A percentile compares a stretch with the other conserved stretches of the same genome.
Conservation (phyloP, 2,329 filamentous ascomycete genomes). For the Sporothrix protearum region DNA sequence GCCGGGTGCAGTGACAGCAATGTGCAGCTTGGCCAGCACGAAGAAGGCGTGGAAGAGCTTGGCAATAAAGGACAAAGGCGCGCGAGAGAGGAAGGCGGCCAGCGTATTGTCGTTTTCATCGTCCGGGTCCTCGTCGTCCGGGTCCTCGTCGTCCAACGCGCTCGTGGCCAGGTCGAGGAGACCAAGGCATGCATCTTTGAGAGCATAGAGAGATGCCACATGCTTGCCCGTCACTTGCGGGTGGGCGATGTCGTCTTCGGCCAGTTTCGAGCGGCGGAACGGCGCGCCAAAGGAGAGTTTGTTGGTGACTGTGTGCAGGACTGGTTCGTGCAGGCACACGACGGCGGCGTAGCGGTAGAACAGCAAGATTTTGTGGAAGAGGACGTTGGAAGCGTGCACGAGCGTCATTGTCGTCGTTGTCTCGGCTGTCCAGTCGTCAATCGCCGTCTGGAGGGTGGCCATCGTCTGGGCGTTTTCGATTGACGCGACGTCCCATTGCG, state of each 20-base stretch:
- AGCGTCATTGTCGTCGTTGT: neutral
- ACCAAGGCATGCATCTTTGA: constrained; percentile 2
- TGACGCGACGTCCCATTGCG: neutral
- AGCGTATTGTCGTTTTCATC: neutral
- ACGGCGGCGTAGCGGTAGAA: constrained; percentile 15
- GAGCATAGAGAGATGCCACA: neutral
- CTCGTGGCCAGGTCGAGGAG: constrained; percentile 2
- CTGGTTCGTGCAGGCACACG: constrained; percentile 12
- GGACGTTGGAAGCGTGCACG: neutral
- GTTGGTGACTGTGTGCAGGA: constrained; percentile 17
- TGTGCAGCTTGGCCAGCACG: constrained; percentile 14
- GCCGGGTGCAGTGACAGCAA: constrained; percentile 8
- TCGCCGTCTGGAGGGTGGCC: neutral
- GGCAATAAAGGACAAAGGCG: neutral
- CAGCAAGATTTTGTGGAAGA: constrained; percentile 3
- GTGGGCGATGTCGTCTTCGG: constrained; percentile 7
- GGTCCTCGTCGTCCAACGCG: neutral
- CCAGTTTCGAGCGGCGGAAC: constrained; percentile 1
- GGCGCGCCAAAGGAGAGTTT: constrained; percentile 17
- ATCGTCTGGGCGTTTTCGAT: neutral
- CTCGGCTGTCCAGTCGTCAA: constrained; percentile 19
- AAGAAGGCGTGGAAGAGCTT: constrained; percentile 16
- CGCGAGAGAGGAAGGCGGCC: neutral
- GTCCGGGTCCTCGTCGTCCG: neutral
- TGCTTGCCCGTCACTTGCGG: constrained; percentile 10